These are phyloP conservation scores for Pyrenophora tritici-repentis DNA, from an alignment of 2,329 filamentous ascomycete genomes.

Conservation along the genomic window DNA sequence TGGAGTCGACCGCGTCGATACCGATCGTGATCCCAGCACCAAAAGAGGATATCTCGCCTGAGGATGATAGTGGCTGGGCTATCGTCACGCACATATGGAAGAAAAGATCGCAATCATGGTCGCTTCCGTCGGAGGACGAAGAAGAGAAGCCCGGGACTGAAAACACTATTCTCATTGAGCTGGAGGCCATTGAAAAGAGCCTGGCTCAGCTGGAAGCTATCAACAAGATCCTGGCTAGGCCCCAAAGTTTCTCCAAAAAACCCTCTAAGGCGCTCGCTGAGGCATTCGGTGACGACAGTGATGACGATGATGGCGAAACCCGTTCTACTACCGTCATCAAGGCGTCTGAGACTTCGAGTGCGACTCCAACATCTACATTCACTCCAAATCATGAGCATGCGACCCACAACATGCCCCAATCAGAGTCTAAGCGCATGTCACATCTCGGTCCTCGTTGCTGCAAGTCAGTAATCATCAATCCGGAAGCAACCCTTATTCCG, in stretches of 20 bases:
- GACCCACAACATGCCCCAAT: neutral
- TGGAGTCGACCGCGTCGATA: neutral
- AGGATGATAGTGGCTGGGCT: neutral
- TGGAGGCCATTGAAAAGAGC: neutral
- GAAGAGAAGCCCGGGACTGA: neutral
- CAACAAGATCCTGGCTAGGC: neutral
- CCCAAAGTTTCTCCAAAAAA: neutral
- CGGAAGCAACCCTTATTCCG: neutral
- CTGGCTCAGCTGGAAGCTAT: neutral
- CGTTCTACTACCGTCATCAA: neutral
- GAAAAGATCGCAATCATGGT: neutral
- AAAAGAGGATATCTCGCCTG: neutral
- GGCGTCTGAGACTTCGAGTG: neutral
- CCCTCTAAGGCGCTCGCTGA: neutral
- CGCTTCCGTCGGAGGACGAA: neutral
- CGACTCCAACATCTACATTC: neutral
- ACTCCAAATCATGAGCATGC: neutral
- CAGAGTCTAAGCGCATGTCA: neutral
- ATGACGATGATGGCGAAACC: no score
- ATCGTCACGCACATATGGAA: neutral
- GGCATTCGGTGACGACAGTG: neutral
- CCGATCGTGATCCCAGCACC: neutral
- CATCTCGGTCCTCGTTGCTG: neutral
- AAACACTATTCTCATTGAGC: neutral
- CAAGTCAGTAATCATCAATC: conserved; percentile 1